Base-by-base conservation (phyloP, 176 grass and related monocot genomes). In the Ensete ventricosum region DNA sequence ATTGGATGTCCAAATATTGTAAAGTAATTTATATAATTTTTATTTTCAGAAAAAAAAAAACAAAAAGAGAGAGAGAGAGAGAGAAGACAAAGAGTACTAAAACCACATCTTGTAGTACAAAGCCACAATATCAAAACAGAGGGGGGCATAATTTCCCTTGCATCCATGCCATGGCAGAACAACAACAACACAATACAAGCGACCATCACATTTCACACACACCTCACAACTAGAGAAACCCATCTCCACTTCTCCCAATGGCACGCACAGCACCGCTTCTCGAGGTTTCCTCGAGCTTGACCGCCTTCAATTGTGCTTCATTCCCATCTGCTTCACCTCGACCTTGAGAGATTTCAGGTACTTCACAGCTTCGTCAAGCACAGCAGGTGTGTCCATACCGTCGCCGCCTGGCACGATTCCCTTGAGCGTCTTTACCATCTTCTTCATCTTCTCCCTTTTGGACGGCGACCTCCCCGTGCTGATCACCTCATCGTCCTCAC, bases 391-490 rank as follows among this genome's bases (percentile, higher is more conserved):
- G n/a, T 77, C 75, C 75, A 77, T 64, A 1, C 60, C 34, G 4
- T 77, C 75, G 1, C 75, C 75, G 21, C 75, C 75, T 2, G 75
- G 75, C 21, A 77, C 52, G 48, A 77, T 77, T 24, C 75, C 75
- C 23, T 74, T 74, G 11, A 74, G 72, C 6, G 72, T 74, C 72
- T 74, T 74, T 23, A 74, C 72, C 72, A 74, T 74, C 72, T 55
- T 74, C 72, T 74, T 74, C 72, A 74, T 74, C 72, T 55, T 74
- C 20, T 77, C 75, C 75, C 60, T 77, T 34, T 34, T 34, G 29
- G 29, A 34, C 4, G 92, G 88, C 3, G 92, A 89, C 55, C 92
- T 81, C 4, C 86, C 88, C 2, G 92, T 91, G 48, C 75, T 53
- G 55, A 66, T 34, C 60, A 77, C 75, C 22, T 77, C 75, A 21